Percentiles rank a stretch among this genome's conserved stretches.
phyloP scores from a whole-genome alignment of 768 basidiomycete species.

The Amanita rubescens region DNA sequence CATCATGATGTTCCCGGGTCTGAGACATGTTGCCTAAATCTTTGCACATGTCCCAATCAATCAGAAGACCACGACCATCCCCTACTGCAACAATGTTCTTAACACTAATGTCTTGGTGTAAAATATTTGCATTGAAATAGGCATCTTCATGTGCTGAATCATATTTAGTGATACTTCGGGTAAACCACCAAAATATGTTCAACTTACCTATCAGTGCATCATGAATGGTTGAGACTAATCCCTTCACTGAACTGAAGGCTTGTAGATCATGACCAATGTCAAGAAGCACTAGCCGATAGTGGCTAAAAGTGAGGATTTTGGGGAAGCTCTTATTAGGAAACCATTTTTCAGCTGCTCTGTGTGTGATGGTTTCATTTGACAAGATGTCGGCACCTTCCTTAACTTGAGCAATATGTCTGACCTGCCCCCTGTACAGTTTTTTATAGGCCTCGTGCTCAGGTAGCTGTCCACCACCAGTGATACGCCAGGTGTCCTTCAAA shows the following conservation, averaged over 20 bases:
- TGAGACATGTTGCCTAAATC: slow-evolving; percentile 16
- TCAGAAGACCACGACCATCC: slow-evolving; percentile 5
- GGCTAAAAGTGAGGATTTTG: background rate
- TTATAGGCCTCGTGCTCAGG: background rate
- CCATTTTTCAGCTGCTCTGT: background rate
- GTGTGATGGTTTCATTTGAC: background rate
- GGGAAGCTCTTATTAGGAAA: background rate
- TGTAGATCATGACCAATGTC: background rate
- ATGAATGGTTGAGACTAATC: background rate
- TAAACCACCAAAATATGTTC: background rate
- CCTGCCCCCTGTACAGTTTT: slow-evolving; percentile 1
- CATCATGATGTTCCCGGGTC: background rate
- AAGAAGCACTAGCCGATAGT: background rate
- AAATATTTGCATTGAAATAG: background rate
- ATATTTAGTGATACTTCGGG: background rate
- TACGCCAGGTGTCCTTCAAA: slow-evolving; percentile 3
- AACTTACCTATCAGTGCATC: slow-evolving; percentile 2
- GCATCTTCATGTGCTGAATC: slow-evolving; percentile 1
- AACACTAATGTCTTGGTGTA: slow-evolving; percentile 5
- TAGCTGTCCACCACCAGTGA: background rate
- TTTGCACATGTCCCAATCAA: slow-evolving; percentile 10
- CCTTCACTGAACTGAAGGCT: background rate
- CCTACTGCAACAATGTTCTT: background rate
- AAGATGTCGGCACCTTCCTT: background rate
- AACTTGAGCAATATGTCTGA: slow-evolving; percentile 1